Conservation (phyloP, 2,329 filamentous ascomycete genomes). For the Grosmannia huntii region DNA sequence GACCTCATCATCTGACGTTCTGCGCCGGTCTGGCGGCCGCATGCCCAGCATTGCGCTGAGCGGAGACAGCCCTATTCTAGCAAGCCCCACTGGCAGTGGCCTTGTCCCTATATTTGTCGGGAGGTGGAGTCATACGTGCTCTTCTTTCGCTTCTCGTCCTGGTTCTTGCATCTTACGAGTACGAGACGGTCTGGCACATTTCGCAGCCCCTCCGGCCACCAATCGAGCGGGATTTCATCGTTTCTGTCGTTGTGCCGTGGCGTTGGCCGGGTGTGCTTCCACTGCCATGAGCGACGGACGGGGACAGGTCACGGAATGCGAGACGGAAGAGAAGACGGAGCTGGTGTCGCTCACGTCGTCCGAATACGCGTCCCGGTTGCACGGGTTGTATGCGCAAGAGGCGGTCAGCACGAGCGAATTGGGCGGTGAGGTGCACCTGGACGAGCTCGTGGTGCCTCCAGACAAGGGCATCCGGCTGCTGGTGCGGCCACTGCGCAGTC, state of each 20-base stretch:
- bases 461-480: constrained; percentile 44
- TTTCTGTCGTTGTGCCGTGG: too few relatives aligned
- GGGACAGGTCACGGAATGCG: constrained; percentile 16
- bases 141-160: too few relatives aligned
- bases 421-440: constrained; percentile 37
- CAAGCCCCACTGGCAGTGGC: background rate
- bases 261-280: background rate
- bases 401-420: constrained; percentile 22
- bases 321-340: constrained; percentile 41
- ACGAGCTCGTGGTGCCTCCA: constrained; percentile 30
- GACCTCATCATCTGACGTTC: too few relatives aligned
- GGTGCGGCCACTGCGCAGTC: constrained; percentile 38
- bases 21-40: background rate
- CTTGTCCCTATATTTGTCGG: too few relatives aligned
- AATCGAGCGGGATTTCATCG: too few relatives aligned
- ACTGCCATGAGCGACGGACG: constrained; percentile 29
- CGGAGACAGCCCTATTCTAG: background rate
- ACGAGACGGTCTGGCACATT: too few relatives aligned
- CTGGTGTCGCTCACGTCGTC: constrained; percentile 45
- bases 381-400: constrained; percentile 31
- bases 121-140: too few relatives aligned
- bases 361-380: constrained; percentile 39
- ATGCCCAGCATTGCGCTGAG: background rate
- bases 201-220: too few relatives aligned
- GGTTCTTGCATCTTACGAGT: too few relatives aligned